Conservation (phyloP, 2,329 filamentous ascomycete species). For the Periconia macrospinosa region DNA sequence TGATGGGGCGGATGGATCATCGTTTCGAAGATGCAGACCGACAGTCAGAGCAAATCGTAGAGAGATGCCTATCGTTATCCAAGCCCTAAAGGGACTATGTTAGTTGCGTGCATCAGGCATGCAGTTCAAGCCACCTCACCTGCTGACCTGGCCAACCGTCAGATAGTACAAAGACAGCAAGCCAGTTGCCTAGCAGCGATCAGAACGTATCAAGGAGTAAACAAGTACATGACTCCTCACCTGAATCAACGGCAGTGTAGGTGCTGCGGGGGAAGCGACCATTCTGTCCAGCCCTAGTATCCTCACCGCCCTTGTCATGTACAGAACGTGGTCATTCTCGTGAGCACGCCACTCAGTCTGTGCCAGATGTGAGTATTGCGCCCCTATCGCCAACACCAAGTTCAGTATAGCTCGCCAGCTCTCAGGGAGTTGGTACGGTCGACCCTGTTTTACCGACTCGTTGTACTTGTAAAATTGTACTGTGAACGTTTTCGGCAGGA, state of each 20-base stretch:
- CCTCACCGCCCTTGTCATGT: constrained; percentile 25
- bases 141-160: constrained; percentile 41
- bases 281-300: constrained; percentile 13
- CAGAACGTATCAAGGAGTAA: constrained; percentile 2
- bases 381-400: constrained; percentile 43
- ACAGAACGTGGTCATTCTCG: constrained; percentile 31
- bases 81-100: constrained; percentile 33
- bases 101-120: not conserved
- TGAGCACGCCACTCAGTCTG: constrained; percentile 22
- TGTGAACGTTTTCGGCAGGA: constrained; percentile 17
- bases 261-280: constrained; percentile 32
- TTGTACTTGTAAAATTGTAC: constrained; percentile 6
- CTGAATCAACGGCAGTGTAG: constrained; percentile 15
- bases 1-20: constrained; percentile 18
- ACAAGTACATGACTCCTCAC: constrained; percentile 3
- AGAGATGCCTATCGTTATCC: constrained; percentile 37
- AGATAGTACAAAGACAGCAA: constrained; percentile 42
- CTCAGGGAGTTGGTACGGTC: constrained; percentile 2
- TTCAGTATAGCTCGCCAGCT: constrained; percentile 39
- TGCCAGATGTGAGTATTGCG: constrained; percentile 33
- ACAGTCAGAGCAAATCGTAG: constrained; percentile 38
- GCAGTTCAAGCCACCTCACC: constrained; percentile 24
- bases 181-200: constrained; percentile 33
- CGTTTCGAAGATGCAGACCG: constrained; percentile 40
- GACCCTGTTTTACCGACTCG: not conserved